Conservation (phyloP, 768 basidiomycete species). For the Amylocystis lapponica region DNA sequence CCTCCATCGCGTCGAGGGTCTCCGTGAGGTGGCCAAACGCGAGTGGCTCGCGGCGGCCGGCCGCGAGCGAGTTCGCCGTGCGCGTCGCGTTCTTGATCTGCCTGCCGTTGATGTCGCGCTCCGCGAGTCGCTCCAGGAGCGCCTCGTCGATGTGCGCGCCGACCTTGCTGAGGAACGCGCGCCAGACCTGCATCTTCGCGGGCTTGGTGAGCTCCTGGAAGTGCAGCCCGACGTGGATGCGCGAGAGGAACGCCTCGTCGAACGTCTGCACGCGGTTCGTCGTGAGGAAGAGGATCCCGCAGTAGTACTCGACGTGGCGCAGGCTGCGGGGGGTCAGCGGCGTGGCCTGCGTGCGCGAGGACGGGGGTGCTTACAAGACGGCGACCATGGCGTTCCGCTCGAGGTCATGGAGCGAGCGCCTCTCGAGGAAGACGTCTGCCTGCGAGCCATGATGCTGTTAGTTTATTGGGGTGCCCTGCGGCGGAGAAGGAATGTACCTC, state of each 20-base stretch:
- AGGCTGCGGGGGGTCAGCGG: slow-evolving; percentile 9
- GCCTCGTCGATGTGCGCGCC: slow-evolving; percentile 26
- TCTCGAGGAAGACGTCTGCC: slow-evolving; percentile 68
- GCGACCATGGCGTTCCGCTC: slow-evolving; percentile 66
- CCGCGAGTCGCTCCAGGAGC: slow-evolving; percentile 40
- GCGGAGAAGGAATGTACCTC: slow-evolving; percentile 18
- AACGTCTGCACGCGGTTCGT: slow-evolving; percentile 43
- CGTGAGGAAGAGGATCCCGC: slow-evolving; percentile 35
- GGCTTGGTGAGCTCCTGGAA: slow-evolving; percentile 22
- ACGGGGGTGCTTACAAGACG: slow-evolving; percentile 30
- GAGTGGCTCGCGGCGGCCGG: slow-evolving; percentile 40
- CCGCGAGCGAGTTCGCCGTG: slow-evolving; percentile 55
- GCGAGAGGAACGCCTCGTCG: slow-evolving; percentile 65
- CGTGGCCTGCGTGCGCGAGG: background rate
- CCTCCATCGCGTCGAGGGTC: slow-evolving; percentile 58
- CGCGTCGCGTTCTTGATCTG: slow-evolving; percentile 67
- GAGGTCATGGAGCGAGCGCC: slow-evolving; percentile 52
- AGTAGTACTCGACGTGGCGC: slow-evolving; percentile 29
- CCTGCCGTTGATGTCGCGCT: slow-evolving; percentile 50
- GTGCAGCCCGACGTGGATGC: slow-evolving; percentile 48
- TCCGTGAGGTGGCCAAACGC: slow-evolving; percentile 44
- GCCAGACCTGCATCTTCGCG: slow-evolving; percentile 22
- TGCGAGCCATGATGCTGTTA: background rate
- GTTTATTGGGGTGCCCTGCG: background rate
- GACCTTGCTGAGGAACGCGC: slow-evolving; percentile 25